These are phyloP conservation scores for Larix sibirica DNA, from an alignment of 83 land plant species.

Conservation along the genomic window DNA sequence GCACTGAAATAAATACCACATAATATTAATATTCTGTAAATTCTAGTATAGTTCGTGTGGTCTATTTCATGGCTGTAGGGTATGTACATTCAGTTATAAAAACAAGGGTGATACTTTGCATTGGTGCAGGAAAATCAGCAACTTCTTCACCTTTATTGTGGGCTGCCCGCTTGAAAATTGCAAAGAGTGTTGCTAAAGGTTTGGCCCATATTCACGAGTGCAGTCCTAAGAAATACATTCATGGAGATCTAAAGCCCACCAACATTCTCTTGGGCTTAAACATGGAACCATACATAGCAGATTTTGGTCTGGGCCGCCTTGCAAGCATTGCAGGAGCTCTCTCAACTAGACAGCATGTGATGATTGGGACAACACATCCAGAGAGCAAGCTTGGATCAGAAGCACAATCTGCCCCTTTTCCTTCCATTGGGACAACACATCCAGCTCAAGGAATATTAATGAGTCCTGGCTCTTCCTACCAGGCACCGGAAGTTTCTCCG, in stretches of 20 bases:
- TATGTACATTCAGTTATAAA: neutral
- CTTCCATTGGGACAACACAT: neutral
- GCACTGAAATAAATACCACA: too few relatives aligned
- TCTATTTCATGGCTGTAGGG: neutral
- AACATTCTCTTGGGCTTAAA: slow-evolving; percentile 73
- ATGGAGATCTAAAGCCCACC: slow-evolving; percentile 84
- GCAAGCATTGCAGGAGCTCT: slow-evolving; percentile 65
- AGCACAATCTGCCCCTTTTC: slow-evolving; percentile 8
- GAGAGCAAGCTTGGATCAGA: slow-evolving; percentile 33
- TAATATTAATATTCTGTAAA: neutral
- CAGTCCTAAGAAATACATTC: slow-evolving; percentile 85
- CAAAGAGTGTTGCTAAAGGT: slow-evolving; percentile 80
- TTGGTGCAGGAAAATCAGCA: slow-evolving; percentile 1
- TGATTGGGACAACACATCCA: slow-evolving; percentile 33
- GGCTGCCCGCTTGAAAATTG: slow-evolving; percentile 65
- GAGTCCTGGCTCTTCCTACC: slow-evolving; percentile 37
- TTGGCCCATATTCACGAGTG: slow-evolving; percentile 80
- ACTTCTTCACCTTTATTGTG: slow-evolving; percentile 59
- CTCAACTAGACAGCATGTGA: neutral
- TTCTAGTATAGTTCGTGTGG: neutral
- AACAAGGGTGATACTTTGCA: slow-evolving; percentile 1
- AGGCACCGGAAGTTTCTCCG: slow-evolving; percentile 87
- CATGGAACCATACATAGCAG: slow-evolving; percentile 77
- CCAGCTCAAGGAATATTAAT: slow-evolving; percentile 5
- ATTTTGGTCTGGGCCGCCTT: slow-evolving; percentile 80